Evolutionary conservation across 108 stramenopile species (phyloP), one percentile per base, ranked within the genome.

Genomic region (Pseudonitzschia multistriata): DNA sequence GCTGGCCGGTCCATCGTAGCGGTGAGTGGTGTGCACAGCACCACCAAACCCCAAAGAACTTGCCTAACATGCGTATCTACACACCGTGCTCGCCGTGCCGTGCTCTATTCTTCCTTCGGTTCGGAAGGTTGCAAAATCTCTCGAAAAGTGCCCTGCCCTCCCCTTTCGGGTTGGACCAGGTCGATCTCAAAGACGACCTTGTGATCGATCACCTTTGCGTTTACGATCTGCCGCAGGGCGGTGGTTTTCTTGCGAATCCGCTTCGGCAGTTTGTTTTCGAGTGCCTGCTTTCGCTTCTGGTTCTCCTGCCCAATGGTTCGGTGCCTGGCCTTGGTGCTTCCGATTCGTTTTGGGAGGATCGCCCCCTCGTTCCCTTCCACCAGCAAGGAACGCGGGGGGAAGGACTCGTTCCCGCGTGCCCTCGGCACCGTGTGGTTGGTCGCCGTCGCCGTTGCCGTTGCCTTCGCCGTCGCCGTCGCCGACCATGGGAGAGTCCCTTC

Each of bases 181-280:
- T 52, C 50, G 50, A 52, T 25, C 50, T 52, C 50, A 24, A 52
- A 52, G 50, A 52, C 50, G 25, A 52, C 50, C 50, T 52, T 52
- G 50, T 52, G 50, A 25, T 52, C 50, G 50, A 52, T 52, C 4
- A 52, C 50, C 50, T 25, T 52, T 1, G 50, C 50, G 25, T 52
- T 52, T n/a, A 52, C 50, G 1, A 25, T 52, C 50, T 52, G 50
- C 8, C 50, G 11, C 50, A 52, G 8, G 1, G 2, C 50, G 7
- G 24, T 11, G 3, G 24, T 52, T 3, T 25, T 22, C 22, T 52
- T 2, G 21, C 50, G 50, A 2, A 52, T 19, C 25, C 7, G 11
- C 25, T 52, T 10, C 22, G 50, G 50, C 8, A 52, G 50, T n/a
- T 22, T 7, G 24, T 52, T 52, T 52, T 52, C 50, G 24, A 52